A percentile compares a stretch with the other conserved stretches of the same genome.
phyloP scores from a whole-genome alignment of 2,329 filamentous ascomycete genomes.

The Aspergillus sp. region DNA sequence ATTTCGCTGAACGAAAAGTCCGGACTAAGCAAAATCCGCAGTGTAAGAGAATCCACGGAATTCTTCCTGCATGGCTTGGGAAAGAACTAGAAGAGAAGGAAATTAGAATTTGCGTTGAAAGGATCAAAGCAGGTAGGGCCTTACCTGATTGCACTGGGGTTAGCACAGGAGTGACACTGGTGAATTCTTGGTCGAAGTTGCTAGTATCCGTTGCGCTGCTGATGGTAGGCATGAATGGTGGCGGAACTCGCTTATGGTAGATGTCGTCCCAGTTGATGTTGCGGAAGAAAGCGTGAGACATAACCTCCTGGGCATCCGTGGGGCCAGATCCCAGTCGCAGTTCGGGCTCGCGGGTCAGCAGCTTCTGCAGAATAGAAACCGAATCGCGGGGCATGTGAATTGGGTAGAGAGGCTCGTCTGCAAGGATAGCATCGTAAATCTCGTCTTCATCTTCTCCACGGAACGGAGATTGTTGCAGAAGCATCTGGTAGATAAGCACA shows the following conservation, averaged over 20 bases:
- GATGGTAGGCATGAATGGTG: slow-evolving; percentile 87
- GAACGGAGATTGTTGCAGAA: slow-evolving; percentile 97
- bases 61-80: slow-evolving; percentile 98
- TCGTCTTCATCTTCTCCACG: slow-evolving; percentile 98
- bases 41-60: slow-evolving; percentile 99
- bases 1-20: background rate
- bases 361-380: slow-evolving; percentile 95
- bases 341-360: slow-evolving; percentile 92
- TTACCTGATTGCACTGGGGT: slow-evolving; percentile 96
- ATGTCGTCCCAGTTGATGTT: slow-evolving; percentile 99
- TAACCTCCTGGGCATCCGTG: slow-evolving; percentile 96
- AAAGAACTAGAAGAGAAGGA: slow-evolving; percentile 65
- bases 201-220: slow-evolving; percentile 96
- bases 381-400: slow-evolving; percentile 99
- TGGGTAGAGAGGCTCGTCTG: slow-evolving; percentile 94
- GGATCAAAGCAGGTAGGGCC: slow-evolving; percentile 28
- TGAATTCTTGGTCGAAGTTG: slow-evolving; percentile 99
- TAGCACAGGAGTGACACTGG: slow-evolving; percentile 93
- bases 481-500: slow-evolving; percentile 99
- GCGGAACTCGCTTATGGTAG: slow-evolving; percentile 87
- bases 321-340: slow-evolving; percentile 89
- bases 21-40: slow-evolving; percentile 73
- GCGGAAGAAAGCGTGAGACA: slow-evolving; percentile 97
- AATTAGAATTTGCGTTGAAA: slow-evolving; percentile 18
- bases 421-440: slow-evolving; percentile 97